These are phyloP conservation scores for Pycnococcus provasolii DNA, from an alignment of 139 green algal genomes.

Conservation along the genomic window DNA sequence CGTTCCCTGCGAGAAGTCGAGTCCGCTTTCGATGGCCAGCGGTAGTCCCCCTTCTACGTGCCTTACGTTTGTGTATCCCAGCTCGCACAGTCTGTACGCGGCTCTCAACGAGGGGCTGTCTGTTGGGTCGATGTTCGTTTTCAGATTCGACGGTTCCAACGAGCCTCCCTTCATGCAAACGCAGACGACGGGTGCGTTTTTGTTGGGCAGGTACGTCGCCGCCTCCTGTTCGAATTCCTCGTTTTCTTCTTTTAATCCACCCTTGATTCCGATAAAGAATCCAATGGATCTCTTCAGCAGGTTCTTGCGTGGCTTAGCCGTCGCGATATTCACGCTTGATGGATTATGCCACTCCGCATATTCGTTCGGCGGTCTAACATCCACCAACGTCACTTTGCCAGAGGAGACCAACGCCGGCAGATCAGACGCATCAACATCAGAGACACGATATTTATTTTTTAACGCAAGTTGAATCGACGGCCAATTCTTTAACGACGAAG, in stretches of 20 bases:
- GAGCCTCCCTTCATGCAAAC: conserved; percentile 2
- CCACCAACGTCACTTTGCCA: neutral
- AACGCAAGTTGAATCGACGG: no score
- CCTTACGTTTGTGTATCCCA: conserved; percentile 5
- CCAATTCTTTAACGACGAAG: no score
- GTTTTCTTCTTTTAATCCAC: conserved; percentile 11
- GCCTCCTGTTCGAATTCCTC: neutral
- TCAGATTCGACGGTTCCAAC: neutral
- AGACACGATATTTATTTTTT: no score
- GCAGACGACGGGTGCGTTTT: neutral
- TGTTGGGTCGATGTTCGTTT: neutral
- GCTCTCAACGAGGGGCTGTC: neutral
- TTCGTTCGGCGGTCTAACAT: conserved; percentile 3
- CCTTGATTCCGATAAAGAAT: conserved; percentile 14
- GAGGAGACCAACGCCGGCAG: no score
- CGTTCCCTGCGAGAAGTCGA: conserved; percentile 3
- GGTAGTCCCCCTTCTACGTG: conserved; percentile 5
- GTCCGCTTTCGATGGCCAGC: neutral
- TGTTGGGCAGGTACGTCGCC: neutral
- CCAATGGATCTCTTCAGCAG: neutral
- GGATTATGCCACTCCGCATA: conserved; percentile 6
- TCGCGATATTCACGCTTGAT: neutral
- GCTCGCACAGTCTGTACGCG: neutral
- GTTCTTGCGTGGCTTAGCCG: neutral
- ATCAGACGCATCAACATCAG: no score